phyloP scores from a whole-genome alignment of 305 asterid genomes.

The Solanum hybrid region DNA sequence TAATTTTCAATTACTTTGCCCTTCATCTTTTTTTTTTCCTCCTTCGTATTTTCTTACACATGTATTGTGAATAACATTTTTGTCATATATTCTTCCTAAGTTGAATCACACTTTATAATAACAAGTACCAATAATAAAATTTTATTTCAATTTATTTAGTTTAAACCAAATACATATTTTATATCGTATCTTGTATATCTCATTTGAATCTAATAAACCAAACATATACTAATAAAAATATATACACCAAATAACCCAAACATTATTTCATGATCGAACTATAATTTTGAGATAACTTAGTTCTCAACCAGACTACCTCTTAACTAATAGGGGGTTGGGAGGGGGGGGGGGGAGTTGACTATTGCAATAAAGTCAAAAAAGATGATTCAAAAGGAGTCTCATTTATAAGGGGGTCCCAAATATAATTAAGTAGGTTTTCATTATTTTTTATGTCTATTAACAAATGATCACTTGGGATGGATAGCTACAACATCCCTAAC shows the following conservation, averaged over 20 bases:
- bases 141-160: not conserved
- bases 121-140: not conserved
- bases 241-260: not conserved
- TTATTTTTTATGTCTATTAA: not conserved
- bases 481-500: too few relatives aligned
- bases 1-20: not conserved
- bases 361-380: conserved; percentile 23
- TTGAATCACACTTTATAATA: not conserved
- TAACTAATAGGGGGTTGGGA: not conserved
- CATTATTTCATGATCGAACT: rapidly evolving
- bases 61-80: not conserved
- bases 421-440: not conserved
- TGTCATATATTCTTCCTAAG: not conserved
- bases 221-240: not conserved
- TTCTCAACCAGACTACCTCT: not conserved
- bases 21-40: not conserved
- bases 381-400: conserved; percentile 32
- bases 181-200: not conserved
- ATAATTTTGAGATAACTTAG: not conserved
- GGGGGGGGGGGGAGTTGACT: too few relatives aligned
- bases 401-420: conserved; percentile 31
- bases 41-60: not conserved
- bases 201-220: not conserved
- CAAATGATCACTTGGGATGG: too few relatives aligned
- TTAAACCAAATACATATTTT: not conserved